Conservation (phyloP, 805 yeast genomes). For the Candida xyloterini region DNA sequence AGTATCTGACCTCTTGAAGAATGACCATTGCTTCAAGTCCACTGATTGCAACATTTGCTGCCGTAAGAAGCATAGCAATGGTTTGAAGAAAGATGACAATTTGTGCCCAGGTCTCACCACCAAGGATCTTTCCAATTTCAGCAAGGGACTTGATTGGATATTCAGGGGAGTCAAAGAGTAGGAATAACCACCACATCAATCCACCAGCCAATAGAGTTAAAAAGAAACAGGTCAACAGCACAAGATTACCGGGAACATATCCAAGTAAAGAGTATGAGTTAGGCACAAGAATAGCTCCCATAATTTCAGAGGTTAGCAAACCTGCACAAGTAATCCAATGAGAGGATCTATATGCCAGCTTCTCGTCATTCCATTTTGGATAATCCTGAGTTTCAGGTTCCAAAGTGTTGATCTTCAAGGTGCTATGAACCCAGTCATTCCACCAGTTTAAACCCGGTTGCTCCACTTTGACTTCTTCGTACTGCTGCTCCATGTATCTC, state of each 20-base stretch:
- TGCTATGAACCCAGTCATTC: slow-evolving; percentile 8
- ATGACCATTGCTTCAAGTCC: slow-evolving; percentile 42
- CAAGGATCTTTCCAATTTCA: slow-evolving; percentile 39
- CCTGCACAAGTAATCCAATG: slow-evolving; percentile 24
- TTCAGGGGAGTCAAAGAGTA: slow-evolving; percentile 39
- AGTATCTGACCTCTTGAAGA: slow-evolving; percentile 32
- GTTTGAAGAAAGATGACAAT: slow-evolving; percentile 37
- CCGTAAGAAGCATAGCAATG: slow-evolving; percentile 41
- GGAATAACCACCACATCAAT: slow-evolving; percentile 36
- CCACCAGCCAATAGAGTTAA: slow-evolving; percentile 41
- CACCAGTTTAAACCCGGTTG: slow-evolving; percentile 1
- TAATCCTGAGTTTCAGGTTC: slow-evolving; percentile 8
- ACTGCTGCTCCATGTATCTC: slow-evolving; percentile 19
- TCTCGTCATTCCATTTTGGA: slow-evolving; percentile 21
- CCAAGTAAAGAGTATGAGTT: slow-evolving; percentile 17
- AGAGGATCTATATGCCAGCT: slow-evolving; percentile 18
- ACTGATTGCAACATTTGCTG: slow-evolving; percentile 38
- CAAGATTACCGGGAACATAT: slow-evolving; percentile 17
- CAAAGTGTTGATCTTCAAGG: slow-evolving; percentile 12
- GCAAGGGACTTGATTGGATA: slow-evolving; percentile 43
- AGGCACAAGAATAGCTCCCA: slow-evolving; percentile 24
- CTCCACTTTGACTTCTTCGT: slow-evolving; percentile 11
- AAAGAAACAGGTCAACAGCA: slow-evolving; percentile 15
- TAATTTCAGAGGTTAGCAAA: slow-evolving; percentile 23
- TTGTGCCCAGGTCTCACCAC: slow-evolving; percentile 34